A percentile compares a stretch with the other conserved stretches of the same genome.
These are phyloP conservation scores for Lagenidium giganteum DNA, from an alignment of 352 stramenopile species.

Conservation along the genomic window DNA sequence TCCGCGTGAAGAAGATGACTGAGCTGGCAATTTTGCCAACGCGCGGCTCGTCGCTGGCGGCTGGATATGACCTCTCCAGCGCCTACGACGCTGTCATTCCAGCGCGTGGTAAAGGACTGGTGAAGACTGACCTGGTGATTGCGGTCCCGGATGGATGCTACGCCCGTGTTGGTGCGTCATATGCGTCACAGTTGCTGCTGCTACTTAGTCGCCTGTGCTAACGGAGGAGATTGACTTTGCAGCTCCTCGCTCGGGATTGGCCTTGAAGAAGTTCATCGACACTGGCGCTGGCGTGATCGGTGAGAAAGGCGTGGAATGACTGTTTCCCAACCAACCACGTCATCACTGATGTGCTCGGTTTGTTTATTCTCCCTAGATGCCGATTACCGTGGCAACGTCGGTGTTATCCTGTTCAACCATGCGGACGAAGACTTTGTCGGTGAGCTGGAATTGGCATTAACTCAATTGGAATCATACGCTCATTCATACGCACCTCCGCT, in stretches of 20 bases:
- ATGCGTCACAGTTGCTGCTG: not conserved
- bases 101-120: constrained; percentile 89
- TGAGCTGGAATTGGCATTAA: constrained; percentile 9
- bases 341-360: too few species aligned
- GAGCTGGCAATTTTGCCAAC: constrained; percentile 76
- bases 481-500: constrained; percentile 1
- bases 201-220: not conserved
- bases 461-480: too few species aligned
- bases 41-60: constrained; percentile 69
- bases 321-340: too few species aligned
- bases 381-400: constrained; percentile 97
- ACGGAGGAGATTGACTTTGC: not conserved
- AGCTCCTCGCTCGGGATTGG: constrained; percentile 90
- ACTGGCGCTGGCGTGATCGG: constrained; percentile 96
- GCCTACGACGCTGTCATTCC: constrained; percentile 88
- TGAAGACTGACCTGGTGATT: constrained; percentile 97
- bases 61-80: constrained; percentile 81
- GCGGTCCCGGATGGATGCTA: constrained; percentile 94
- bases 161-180: constrained; percentile 86
- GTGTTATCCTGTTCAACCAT: constrained; percentile 99
- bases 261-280: constrained; percentile 98
- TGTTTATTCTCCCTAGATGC: too few species aligned
- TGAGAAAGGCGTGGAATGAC: too few species aligned
- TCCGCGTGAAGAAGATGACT: constrained; percentile 85
- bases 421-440: constrained; percentile 88